Evolutionary conservation across 2,329 filamentous ascomycete genomes (phyloP).

Genomic region (Claviceps capensis): DNA sequence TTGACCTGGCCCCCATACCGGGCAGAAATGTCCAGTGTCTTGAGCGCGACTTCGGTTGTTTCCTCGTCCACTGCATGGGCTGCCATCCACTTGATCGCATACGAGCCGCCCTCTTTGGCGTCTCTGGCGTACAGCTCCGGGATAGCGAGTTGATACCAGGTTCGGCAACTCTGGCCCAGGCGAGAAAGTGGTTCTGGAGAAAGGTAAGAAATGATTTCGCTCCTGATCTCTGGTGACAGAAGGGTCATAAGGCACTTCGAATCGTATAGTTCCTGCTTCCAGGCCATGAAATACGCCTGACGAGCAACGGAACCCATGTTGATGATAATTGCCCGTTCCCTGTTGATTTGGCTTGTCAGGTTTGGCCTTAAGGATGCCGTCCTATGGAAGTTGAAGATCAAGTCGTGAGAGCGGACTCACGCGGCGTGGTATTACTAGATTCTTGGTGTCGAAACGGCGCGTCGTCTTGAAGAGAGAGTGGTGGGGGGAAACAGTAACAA

Average conservation of each 20-base stretch:
- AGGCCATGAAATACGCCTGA: background rate
- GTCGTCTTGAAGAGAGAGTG: too few species aligned
- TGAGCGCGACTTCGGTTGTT: background rate
- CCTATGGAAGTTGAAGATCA: too few species aligned
- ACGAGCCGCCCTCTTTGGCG: background rate
- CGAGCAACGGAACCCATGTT: too few species aligned
- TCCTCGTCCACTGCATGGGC: background rate
- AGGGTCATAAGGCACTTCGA: background rate
- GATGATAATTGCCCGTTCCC: too few species aligned
- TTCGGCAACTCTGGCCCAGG: background rate
- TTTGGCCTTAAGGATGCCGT: too few species aligned
- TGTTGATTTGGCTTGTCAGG: too few species aligned
- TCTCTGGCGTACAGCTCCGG: background rate
- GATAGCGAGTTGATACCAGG: background rate
- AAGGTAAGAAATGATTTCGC: background rate
- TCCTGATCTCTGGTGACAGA: constrained; percentile 1
- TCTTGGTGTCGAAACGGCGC: too few species aligned
- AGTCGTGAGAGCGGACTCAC: too few species aligned
- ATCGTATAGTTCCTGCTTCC: background rate
- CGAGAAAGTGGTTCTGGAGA: background rate
- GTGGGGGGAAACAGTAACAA: too few species aligned
- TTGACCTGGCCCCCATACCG: background rate
- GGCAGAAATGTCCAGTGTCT: background rate
- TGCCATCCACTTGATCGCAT: constrained; percentile 3
- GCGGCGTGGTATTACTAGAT: too few species aligned